phyloP scores from a whole-genome alignment of 495 filamentous ascomycete genomes.

The Penicillium canariense region DNA sequence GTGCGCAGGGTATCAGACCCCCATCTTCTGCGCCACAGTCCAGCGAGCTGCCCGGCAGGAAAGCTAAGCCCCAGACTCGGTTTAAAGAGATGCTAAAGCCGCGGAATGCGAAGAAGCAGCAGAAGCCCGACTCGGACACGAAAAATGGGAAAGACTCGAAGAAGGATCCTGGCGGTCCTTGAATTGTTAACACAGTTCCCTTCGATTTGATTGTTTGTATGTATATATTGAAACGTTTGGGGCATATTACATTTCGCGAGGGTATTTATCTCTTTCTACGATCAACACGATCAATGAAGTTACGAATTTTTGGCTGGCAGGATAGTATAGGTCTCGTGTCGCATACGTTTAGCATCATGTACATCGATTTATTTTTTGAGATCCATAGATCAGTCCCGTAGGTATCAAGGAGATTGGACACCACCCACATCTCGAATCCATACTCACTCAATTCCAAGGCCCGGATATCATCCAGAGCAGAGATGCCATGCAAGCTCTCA shows the following conservation, averaged over 20 bases:
- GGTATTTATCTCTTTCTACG: not conserved
- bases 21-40: slow-evolving; percentile 18
- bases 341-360: slow-evolving; percentile 3
- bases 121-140: slow-evolving; percentile 11
- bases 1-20: slow-evolving; percentile 23
- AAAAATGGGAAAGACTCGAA: slow-evolving; percentile 1
- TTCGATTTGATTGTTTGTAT: not conserved
- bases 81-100: slow-evolving; percentile 25
- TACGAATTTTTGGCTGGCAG: not conserved
- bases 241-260: not conserved
- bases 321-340: not conserved
- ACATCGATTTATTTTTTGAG: not conserved
- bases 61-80: slow-evolving; percentile 15
- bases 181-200: not conserved
- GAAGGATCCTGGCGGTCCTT: not conserved
- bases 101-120: slow-evolving; percentile 24
- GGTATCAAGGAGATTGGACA: not conserved
- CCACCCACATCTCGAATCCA: not conserved
- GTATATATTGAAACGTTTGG: not conserved
- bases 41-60: slow-evolving; percentile 14
- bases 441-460: not conserved
- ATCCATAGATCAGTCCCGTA: slow-evolving; percentile 1
- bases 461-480: not conserved
- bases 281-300: slow-evolving; percentile 1
- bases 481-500: not conserved